A percentile compares a stretch with the other conserved stretches of the same genome.
Evolutionary conservation across 2,329 filamentous ascomycete genomes (phyloP).

Genomic region (Lasiodiplodia hormozganensis): DNA sequence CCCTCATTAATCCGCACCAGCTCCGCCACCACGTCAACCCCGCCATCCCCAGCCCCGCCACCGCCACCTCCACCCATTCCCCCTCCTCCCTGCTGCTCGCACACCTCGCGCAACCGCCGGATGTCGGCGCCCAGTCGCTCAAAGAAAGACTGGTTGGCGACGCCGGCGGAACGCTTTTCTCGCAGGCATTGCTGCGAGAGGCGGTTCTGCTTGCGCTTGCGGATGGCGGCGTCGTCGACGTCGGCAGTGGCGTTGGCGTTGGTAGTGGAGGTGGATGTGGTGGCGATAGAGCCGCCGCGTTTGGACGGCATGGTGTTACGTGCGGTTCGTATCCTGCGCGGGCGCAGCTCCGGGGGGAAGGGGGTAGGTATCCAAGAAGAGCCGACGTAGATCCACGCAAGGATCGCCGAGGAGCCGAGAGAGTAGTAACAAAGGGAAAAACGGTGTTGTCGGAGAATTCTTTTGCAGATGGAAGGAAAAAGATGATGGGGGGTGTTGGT

Average conservation of each 20-base stretch:
- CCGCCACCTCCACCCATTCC: too few relatives aligned
- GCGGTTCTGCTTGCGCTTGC: slow-evolving; percentile 29
- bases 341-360: too few relatives aligned
- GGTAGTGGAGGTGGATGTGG: background rate
- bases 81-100: background rate
- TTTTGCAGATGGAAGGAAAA: too few relatives aligned
- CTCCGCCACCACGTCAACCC: background rate
- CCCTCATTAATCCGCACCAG: slow-evolving; percentile 10
- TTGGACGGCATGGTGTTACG: background rate
- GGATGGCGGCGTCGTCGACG: background rate
- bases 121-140: slow-evolving; percentile 4
- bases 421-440: too few relatives aligned
- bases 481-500: too few relatives aligned
- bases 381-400: too few relatives aligned
- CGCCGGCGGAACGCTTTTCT: slow-evolving; percentile 19
- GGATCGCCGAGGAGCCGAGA: too few relatives aligned
- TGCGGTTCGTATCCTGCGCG: too few relatives aligned
- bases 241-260: background rate
- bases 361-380: too few relatives aligned
- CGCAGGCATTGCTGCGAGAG: slow-evolving; percentile 29
- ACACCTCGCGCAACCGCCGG: background rate
- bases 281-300: background rate
- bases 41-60: background rate
- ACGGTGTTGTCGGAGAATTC: too few relatives aligned
- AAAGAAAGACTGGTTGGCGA: background rate